Evolutionary conservation across 768 basidiomycete species (phyloP), one percentile per base, ranked within the genome.

Genomic region (Clathrus columnatus): DNA sequence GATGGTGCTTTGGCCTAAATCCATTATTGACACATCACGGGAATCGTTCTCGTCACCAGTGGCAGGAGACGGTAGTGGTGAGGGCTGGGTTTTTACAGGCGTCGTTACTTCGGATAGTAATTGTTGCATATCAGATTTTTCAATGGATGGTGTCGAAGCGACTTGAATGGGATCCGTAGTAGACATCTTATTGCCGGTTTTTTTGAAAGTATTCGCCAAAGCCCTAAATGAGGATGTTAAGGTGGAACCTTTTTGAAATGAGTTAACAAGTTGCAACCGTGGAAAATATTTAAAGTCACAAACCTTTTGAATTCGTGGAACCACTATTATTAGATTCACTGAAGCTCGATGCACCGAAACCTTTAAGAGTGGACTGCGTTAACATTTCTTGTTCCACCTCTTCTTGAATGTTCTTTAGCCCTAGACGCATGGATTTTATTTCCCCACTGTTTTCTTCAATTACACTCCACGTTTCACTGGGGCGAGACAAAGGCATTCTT

Each of bases 381-480:
- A 18, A 27, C 52, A 54, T 54, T 20, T 44, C 52, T 16, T 54
- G 52, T 30, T 85, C 83, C 17, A 73, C 67, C 56, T 90, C 87
- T 50, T 79, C 72, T 32, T 53, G 54, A n/a, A 86, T 90, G 57
- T 80, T 79, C 52, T 91, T 54, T 8, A 54, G 26, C 21, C 23
- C 43, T 14, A 54, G 7, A 46, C 46, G 52, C 24, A 54, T 27
- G 6, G 42, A 6, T 17, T 54, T n/a, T 21, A 54, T 29, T 28
- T 54, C 52, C 18, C 43, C 41, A 44, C 52, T 54, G n/a, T 54
- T 42, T 26, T 54, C 88, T 83, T 91, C 89, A n/a, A 90, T 80
- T 57, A 91, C 71, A 64, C 88, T 86, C 87, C 90, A 91, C 61
- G 85, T 83, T 62, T 87, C 85, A 63, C 86, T 87, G 0, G 85